Evolutionary conservation across 306 rosid genomes (phyloP), one percentile per base, ranked within the genome.

Genomic region (Boehmeria nivea): DNA sequence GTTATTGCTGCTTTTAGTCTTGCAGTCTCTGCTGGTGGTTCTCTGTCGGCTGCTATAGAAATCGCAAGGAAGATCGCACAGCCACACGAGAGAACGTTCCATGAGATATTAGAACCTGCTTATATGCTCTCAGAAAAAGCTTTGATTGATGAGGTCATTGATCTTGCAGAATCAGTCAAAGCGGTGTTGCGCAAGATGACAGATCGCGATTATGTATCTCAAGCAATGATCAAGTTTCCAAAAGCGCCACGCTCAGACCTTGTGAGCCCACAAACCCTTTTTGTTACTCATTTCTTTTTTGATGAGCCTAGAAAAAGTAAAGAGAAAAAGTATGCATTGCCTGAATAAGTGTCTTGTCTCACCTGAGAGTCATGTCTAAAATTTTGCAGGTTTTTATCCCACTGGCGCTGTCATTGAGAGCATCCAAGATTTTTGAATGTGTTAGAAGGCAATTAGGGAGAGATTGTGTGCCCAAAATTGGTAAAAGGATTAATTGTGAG

Each of bases 161-260:
- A 74, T 54, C 79, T 74, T 54, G 63, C 75, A 21, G 68, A n/a
- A 4, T 69, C 75, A 28, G 72, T 59, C 51, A 64, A 49, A 59
- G 19, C 39, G 3, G 31, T 43, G 40, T 24, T 74, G 17, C 45
- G 64, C 57, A 64, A 69, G 75, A 69, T 74, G 75, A 74, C 68
- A 6, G 65, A 69, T 54, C 50, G 33, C n/a, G 25, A 48, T 37
- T 64, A 68, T 54, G 75, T 74, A 28, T 69, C 79, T 8, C 75
- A 54, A 60, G 79, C 79, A 15, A 74, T 74, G 79, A 40, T 45
- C 68, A 31, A 60, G 36, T 74, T 63, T 21, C 79, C 75, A 12
- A 69, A 60, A 52, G 79, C 79, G 3, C 75, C 79, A 38, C 54
- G 64, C 33, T 74, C 75, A 8, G 66, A 74, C 59, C 54, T 74